phyloP scores from a whole-genome alignment of 768 basidiomycete species.

The Clitopilus hobsonii region DNA sequence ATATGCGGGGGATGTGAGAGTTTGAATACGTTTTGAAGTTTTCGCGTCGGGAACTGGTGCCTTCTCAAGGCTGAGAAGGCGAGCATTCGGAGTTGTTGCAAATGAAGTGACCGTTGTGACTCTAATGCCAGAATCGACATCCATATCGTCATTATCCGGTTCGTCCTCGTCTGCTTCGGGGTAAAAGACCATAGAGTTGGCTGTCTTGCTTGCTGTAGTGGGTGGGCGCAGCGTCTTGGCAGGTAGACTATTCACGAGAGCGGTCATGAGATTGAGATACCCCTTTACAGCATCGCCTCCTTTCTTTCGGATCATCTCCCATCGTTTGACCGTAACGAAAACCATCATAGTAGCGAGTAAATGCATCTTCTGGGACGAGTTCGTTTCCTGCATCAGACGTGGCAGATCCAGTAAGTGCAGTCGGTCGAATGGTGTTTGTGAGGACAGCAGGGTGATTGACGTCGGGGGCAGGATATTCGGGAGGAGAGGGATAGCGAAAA shows the following conservation, averaged over 20 bases:
- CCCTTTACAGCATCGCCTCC: conserved; percentile 32
- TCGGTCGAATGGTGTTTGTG: conserved; percentile 50
- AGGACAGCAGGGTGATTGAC: conserved; percentile 60
- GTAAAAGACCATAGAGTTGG: conserved; percentile 17
- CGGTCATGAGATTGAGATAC: conserved; percentile 51
- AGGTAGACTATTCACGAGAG: conserved; percentile 51
- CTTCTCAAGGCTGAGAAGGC: neutral
- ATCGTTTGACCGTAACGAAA: conserved; percentile 55
- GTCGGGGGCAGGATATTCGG: conserved; percentile 68
- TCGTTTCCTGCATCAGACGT: conserved; percentile 22
- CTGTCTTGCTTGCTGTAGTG: conserved; percentile 17
- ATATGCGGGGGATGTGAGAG: conserved; percentile 34
- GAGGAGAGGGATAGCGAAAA: conserved; percentile 73
- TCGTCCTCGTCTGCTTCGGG: conserved; percentile 38
- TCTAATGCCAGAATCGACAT: conserved; percentile 20
- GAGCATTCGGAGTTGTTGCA: conserved; percentile 44
- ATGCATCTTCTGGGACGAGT: conserved; percentile 39
- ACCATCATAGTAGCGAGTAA: conserved; percentile 69
- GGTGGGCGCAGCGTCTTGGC: conserved; percentile 43
- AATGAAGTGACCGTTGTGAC: conserved; percentile 36
- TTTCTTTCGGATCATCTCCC: conserved; percentile 37
- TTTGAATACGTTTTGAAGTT: neutral
- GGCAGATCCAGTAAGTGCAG: conserved; percentile 23
- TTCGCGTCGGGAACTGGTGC: neutral
- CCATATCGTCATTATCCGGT: conserved; percentile 24